Evolutionary conservation across 495 filamentous ascomycete genomes (phyloP), one percentile per base, ranked within the genome.

Genomic region (Pyrenula aspistea): DNA sequence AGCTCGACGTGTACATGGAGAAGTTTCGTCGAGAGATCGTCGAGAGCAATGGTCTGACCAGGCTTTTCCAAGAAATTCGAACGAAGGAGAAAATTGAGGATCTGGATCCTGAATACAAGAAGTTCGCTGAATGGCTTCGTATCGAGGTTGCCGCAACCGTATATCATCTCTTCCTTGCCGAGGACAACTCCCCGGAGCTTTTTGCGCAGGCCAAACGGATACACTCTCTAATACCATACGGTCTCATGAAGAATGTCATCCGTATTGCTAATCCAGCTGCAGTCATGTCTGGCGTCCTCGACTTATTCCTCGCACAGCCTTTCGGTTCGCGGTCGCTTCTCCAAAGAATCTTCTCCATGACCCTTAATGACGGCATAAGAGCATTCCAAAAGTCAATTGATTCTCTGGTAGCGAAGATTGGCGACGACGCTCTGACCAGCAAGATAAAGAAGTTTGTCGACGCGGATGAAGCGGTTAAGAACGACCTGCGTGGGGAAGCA

Each of bases 1-100:
- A 96, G 63, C 70, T 98, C 53, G 94, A 98, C 72, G 87, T 95
- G 8, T 96, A 96, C 65, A 98, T 98, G 93, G 93, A 98, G 71
- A 80, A 79, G 36, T 89, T 89, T 67, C 73, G 86, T 49, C 71
- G 83, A 53, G 84, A 87, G 60, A 85, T 89, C 63, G 84, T 89
- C 24, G 86, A 89, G 67, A 73, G 73, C 71, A 93, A 96, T 73
- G 93, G 93, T 10, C 76, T 98, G 55, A 94, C 92, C 1, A 93
- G 89, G 66, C 83, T 98, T 21, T 96, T 98, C 69, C 76, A 83
- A 56, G 93, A 96, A 68, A 94, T 98, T 65, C 83, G 84, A 58
- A 84, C 88, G 53, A 96, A 97, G 73, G 70, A 86, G 48, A 87
- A 77, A 15, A 89, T 98, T 52, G 79, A 82, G 59, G 91, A 97